phyloP scores from a whole-genome alignment of 2,329 filamentous ascomycete genomes.

The Colletotrichum euphorbiae region DNA sequence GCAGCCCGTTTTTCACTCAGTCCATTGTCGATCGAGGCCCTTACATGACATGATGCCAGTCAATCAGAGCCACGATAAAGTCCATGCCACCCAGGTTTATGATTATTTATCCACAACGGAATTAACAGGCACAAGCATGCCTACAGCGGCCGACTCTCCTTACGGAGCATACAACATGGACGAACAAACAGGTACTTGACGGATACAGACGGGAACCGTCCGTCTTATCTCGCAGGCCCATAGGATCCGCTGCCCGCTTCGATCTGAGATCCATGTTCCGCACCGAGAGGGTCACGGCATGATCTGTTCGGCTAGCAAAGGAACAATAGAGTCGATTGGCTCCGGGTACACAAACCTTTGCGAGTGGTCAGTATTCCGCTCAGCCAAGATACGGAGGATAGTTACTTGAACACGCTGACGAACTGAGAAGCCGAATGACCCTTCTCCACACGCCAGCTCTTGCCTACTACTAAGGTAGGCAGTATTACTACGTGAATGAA shows the following conservation, averaged over 20 bases:
- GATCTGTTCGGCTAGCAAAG: conserved; percentile 4
- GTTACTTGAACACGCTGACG: neutral
- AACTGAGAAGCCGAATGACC: conserved; percentile 8
- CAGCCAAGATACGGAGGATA: neutral
- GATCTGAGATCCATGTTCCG: conserved; percentile 31
- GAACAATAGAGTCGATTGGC: neutral
- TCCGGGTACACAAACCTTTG: neutral
- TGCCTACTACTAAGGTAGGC: neutral
- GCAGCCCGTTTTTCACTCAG: conserved; percentile 13
- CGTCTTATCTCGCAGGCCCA: conserved; percentile 25
- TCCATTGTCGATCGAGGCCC: conserved; percentile 14
- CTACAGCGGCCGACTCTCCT: neutral
- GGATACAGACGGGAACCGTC: conserved; percentile 20
- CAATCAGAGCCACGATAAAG: neutral
- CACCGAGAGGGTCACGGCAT: conserved; percentile 22
- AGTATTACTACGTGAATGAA: neutral
- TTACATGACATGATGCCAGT: neutral
- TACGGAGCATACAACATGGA: neutral
- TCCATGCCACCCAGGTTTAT: neutral
- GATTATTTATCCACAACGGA: neutral
- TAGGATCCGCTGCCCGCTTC: conserved; percentile 24
- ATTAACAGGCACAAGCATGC: neutral
- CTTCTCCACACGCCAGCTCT: conserved; percentile 5
- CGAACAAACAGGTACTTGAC: conserved; percentile 14
- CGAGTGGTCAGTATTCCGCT: neutral